Evolutionary conservation across 2,329 filamentous ascomycete genomes (phyloP), one percentile per base, ranked within the genome.

Genomic region (Amylocarpus encephaloides): DNA sequence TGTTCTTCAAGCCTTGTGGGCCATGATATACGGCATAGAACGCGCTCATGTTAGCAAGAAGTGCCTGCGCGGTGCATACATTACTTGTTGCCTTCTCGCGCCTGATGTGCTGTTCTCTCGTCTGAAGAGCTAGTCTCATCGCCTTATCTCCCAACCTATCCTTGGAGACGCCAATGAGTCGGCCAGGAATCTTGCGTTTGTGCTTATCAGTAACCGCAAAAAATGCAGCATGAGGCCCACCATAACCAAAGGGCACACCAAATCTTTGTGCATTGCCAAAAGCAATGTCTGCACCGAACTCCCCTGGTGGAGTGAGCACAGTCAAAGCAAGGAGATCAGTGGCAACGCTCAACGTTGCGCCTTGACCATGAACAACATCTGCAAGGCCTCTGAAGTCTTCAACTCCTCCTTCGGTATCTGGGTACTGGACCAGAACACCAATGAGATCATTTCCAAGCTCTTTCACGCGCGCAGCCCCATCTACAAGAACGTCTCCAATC

Each of bases 21-120:
- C 92, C 92, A 66, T 97, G 92, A 68, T 96, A 97, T 48, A 96
- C 77, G 46, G 90, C 91, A 66, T 95, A 97, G 73, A 96, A 85
- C 48, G 91, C 89, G 60, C 83, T 92, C 88, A 96, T 96, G 69
- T 97, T 97, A 34, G 92, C 92, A 46, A 96, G 75, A 22, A 97
- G 73, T 7, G 92, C 92, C 70, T 97, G 92, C 1, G 92, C 91
- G 1, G 92, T 97, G 73, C 92, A 97, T 52, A 96, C 91, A 66
- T 97, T 97, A 74, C 90, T 95, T 1, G 92, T 97, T 1, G 92
- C 92, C 77, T 96, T 96, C 68, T 97, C 92, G 64, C 92, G 81
- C 58, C 92, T 81, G 66, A 97, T 96, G 68, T 97, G 92, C 73
- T 97, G 92, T 71, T 97, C 92, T 61, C 92, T 79, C 9, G 92